Percentiles rank a stretch among this genome's conserved stretches.
Conservation (phyloP, 2,329 filamentous ascomycete genomes). For the Colletotrichum incanum region DNA sequence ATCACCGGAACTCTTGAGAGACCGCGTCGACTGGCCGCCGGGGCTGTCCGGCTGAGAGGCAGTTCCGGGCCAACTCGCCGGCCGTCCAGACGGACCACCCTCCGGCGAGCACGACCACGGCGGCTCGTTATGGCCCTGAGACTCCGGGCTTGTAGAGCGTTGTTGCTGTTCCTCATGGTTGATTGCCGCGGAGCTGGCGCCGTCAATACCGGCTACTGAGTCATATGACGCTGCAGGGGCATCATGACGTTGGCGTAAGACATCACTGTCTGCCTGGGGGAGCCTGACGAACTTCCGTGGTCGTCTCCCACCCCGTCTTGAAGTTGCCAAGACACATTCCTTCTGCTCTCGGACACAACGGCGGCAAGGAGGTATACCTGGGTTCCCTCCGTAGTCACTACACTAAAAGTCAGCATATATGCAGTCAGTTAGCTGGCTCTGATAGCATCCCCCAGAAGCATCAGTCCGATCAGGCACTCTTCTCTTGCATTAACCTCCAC, state of each 20-base stretch:
- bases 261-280: constrained; percentile 12
- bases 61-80: constrained; percentile 37
- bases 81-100: constrained; percentile 15
- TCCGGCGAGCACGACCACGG: constrained; percentile 43
- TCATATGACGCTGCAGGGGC: neutral
- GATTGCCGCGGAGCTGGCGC: neutral
- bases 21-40: constrained; percentile 37
- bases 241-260: neutral
- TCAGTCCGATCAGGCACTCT: constrained; percentile 1
- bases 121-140: constrained; percentile 38
- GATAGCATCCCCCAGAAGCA: neutral
- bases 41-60: constrained; percentile 41
- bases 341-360: constrained; percentile 56
- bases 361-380: constrained; percentile 55
- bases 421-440: constrained; percentile 7
- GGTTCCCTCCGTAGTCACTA: constrained; percentile 54
- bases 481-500: neutral
- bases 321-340: constrained; percentile 59
- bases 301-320: constrained; percentile 56
- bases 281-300: constrained; percentile 44
- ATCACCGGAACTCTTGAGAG: constrained; percentile 40
- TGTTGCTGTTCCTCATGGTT: neutral
- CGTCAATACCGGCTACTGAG: neutral
- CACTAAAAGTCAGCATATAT: constrained; percentile 20
- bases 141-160: neutral